Base-by-base conservation (phyloP, 148 eudicot genomes). In the Camellia sinensis region DNA sequence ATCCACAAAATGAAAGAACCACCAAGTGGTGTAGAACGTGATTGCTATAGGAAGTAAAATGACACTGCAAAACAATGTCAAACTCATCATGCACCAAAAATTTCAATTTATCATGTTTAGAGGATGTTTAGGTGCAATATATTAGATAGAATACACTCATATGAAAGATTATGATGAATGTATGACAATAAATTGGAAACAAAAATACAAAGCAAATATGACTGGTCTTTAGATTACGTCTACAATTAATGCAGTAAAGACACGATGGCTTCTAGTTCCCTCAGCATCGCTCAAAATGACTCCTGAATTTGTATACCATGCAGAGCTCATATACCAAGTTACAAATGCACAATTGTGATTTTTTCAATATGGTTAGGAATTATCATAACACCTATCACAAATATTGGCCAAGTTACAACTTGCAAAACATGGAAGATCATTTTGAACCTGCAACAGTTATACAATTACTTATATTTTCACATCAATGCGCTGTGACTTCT, bases 11-110 rank as follows among this genome's bases (percentile, higher is more conserved):
- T 85, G 95, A 73, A 91, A 82, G 79, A 91, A 90, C 93, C 95
- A 90, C 95, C 95, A 90, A 22, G 95, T 91, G n/a, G 76, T 70
- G 66, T 91, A 91, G 80, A 90, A 91, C 53, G 95, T 91, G 80
- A 90, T 84, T 65, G 95, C 93, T 79, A 90, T 83, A 2, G 95
- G 93, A 81, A 92, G 86, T 75, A 90, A 85, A 69, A 92, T 92
- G 67, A 92, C 95, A 81, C 95, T 92, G 95, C 81, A 90, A 76
- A 74, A 60, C 1, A 68, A 13, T 77, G 56, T 69, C 43, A 68
- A 67, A 68, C 43, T 78, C 22, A 22, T 69, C 54, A 78, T 21
- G 13, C 29, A 59, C 56, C n/a, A 53, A 18, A 4, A 15, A 53
- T 73, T 22, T 56, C 62, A 54, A 54, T 29, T 7, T 73, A 56